These are phyloP conservation scores for Mycosarcoma mackinlayi DNA, from an alignment of 1,284 basidiomycete genomes.

Conservation along the genomic window DNA sequence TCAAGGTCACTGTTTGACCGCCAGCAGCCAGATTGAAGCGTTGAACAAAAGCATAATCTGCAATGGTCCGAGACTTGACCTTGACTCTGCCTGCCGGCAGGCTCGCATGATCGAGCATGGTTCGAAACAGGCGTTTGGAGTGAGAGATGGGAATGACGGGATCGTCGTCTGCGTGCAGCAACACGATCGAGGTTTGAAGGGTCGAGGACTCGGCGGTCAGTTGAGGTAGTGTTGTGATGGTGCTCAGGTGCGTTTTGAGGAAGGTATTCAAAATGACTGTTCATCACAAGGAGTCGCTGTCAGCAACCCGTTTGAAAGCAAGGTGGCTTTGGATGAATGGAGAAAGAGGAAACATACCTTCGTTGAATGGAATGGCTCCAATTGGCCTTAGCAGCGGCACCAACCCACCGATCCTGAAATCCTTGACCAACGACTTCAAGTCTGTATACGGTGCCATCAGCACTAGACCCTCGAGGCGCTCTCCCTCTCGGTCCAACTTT, in stretches of 20 bases:
- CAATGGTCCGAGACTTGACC: constrained; percentile 10
- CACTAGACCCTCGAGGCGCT: constrained; percentile 74
- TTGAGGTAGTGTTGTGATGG: constrained; percentile 25
- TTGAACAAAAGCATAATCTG: constrained; percentile 22
- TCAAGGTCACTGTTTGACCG: constrained; percentile 25
- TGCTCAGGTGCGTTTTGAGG: constrained; percentile 74
- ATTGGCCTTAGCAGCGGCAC: constrained; percentile 79
- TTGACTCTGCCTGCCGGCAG: neutral
- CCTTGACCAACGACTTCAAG: constrained; percentile 76
- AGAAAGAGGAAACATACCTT: constrained; percentile 69
- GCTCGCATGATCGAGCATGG: neutral
- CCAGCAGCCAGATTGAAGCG: constrained; percentile 14
- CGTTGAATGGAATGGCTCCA: constrained; percentile 77
- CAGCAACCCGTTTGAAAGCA: no score
- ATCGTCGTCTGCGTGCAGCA: constrained; percentile 85
- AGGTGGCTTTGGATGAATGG: no score
- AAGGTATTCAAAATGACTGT: constrained; percentile 72
- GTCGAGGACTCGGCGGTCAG: constrained; percentile 1
- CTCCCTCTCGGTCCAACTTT: constrained; percentile 70
- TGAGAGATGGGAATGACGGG: constrained; percentile 82
- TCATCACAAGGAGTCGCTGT: no score
- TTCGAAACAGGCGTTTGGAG: constrained; percentile 65
- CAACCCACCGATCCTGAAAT: constrained; percentile 74
- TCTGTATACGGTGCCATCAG: constrained; percentile 82
- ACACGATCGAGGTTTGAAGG: constrained; percentile 74